phyloP scores from a whole-genome alignment of 2,329 filamentous ascomycete species.

The Didymosphaeria variabile region DNA sequence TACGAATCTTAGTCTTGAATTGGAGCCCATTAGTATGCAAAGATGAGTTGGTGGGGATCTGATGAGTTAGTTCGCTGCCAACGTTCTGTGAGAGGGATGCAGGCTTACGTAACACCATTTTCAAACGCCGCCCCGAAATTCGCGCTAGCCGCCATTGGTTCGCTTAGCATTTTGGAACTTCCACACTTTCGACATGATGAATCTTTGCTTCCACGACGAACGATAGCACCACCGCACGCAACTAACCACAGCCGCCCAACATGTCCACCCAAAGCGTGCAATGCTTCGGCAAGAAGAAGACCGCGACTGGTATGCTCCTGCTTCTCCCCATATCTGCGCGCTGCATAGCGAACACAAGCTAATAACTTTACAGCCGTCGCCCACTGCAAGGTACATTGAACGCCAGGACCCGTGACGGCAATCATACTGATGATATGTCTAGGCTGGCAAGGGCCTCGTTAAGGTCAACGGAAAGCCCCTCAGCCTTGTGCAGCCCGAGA shows the following conservation, averaged over 20 bases:
- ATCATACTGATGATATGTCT: slow-evolving; percentile 38
- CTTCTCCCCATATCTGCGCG: neutral
- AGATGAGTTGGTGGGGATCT: neutral
- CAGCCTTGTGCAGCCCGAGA: slow-evolving; percentile 91
- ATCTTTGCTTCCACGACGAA: slow-evolving; percentile 18
- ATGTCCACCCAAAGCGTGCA: slow-evolving; percentile 65
- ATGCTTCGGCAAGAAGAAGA: slow-evolving; percentile 94
- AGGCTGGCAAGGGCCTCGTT: slow-evolving; percentile 87
- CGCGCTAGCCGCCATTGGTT: slow-evolving; percentile 21
- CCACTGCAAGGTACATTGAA: slow-evolving; percentile 79
- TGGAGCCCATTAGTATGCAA: neutral
- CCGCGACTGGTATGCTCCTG: slow-evolving; percentile 55
- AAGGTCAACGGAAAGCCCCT: slow-evolving; percentile 99
- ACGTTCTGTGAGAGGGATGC: neutral
- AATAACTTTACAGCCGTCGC: slow-evolving; percentile 73
- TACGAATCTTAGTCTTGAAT: neutral
- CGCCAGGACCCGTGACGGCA: slow-evolving; percentile 32
- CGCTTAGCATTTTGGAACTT: slow-evolving; percentile 20
- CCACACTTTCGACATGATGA: slow-evolving; percentile 18
- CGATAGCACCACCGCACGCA: slow-evolving; percentile 38
- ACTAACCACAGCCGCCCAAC: slow-evolving; percentile 48
- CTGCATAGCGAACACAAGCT: slow-evolving; percentile 29
- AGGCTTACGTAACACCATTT: neutral
- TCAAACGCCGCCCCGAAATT: neutral
- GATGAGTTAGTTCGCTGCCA: neutral